Conservation (phyloP, 495 filamentous ascomycete species). For the Xylaria scruposa region DNA sequence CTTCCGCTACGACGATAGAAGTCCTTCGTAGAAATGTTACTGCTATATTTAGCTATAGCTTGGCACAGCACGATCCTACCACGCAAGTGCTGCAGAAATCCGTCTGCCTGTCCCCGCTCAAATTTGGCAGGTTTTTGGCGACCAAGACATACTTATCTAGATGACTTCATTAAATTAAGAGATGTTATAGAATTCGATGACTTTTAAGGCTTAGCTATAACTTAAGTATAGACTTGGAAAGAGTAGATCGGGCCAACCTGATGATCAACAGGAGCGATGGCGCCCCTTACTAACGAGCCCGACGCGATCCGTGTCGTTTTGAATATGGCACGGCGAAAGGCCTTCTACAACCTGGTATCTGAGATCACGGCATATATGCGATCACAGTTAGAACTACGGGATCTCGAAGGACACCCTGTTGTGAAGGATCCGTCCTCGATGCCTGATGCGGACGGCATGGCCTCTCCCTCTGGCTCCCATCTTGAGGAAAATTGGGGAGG, state of each 20-base stretch:
- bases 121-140: background rate
- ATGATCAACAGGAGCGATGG: slow-evolving; percentile 38
- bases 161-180: background rate
- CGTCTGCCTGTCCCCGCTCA: background rate
- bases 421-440: slow-evolving; percentile 24
- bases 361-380: slow-evolving; percentile 51
- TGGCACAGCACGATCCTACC: background rate
- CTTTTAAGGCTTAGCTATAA: background rate
- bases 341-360: slow-evolving; percentile 46
- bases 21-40: background rate
- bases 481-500: background rate
- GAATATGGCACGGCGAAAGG: slow-evolving; percentile 50
- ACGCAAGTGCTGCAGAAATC: background rate
- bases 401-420: slow-evolving; percentile 17
- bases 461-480: slow-evolving; percentile 20
- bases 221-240: background rate
- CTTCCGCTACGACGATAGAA: background rate
- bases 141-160: background rate
- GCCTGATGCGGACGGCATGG: slow-evolving; percentile 16
- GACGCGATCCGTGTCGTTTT: slow-evolving; percentile 52
- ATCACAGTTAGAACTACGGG: slow-evolving; percentile 44
- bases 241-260: background rate
- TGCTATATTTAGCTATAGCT: background rate
- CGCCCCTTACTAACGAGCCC: slow-evolving; percentile 52
- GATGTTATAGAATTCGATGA: background rate